Percentiles rank a stretch among this genome's conserved stretches.
These are phyloP conservation scores for Bipolaris sorokiniana DNA, from an alignment of 2,329 filamentous ascomycete species.

Conservation along the genomic window DNA sequence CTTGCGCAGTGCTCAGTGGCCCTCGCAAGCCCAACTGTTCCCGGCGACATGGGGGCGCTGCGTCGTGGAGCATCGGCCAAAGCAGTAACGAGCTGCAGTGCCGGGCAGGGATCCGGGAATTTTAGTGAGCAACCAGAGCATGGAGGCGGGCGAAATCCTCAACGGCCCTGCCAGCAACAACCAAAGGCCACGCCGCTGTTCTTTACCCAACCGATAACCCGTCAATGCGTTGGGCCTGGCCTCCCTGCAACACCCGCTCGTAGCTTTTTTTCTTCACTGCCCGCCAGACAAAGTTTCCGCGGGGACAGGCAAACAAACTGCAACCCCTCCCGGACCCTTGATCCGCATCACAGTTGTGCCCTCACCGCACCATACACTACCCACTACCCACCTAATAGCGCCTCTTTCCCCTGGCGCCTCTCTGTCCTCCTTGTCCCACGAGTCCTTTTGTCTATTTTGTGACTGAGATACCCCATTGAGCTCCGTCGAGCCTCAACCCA, in stretches of 20 bases:
- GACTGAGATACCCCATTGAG: constrained; percentile 36
- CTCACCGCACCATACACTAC: constrained; percentile 18
- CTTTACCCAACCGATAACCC: constrained; percentile 37
- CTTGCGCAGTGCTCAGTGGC: not conserved
- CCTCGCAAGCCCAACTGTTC: constrained; percentile 26
- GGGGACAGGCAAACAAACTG: constrained; percentile 6
- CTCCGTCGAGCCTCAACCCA: constrained; percentile 31
- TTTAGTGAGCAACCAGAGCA: constrained; percentile 32
- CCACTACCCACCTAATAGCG: constrained; percentile 19
- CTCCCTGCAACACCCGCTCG: constrained; percentile 28
- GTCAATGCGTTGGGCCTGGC: constrained; percentile 41
- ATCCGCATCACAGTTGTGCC: constrained; percentile 7
- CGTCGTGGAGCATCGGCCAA: constrained; percentile 33
- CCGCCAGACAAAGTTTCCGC: constrained; percentile 14
- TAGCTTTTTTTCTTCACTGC: constrained; percentile 14
- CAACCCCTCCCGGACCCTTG: constrained; percentile 25
- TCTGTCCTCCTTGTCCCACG: constrained; percentile 23
- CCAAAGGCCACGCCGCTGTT: constrained; percentile 23
- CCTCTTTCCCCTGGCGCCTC: constrained; percentile 24
- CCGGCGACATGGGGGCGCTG: constrained; percentile 36
- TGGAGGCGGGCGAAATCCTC: constrained; percentile 40
- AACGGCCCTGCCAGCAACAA: constrained; percentile 29
- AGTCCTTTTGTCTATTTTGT: constrained; percentile 30
- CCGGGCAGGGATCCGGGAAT: constrained; percentile 37
- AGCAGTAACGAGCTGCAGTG: constrained; percentile 30